phyloP scores from a whole-genome alignment of 352 stramenopile genomes.

The Plasmopara viticola region DNA sequence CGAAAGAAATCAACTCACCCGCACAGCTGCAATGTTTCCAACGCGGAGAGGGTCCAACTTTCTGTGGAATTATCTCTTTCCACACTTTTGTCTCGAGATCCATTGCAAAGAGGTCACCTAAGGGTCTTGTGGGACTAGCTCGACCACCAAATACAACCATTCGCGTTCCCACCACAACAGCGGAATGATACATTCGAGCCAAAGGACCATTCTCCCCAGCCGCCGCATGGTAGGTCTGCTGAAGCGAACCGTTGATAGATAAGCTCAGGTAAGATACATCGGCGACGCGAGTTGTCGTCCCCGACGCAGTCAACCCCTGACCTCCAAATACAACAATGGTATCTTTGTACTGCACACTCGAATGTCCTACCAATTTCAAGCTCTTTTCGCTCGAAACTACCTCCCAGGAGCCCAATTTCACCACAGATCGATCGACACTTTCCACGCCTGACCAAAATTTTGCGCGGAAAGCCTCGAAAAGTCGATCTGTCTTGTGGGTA shows the following conservation, averaged over 20 bases:
- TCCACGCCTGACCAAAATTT: conserved; percentile 28
- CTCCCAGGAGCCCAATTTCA: conserved; percentile 21
- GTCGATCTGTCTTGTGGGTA: conserved; percentile 59
- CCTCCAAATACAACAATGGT: conserved; percentile 63
- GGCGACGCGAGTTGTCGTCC: conserved; percentile 53
- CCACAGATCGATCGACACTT: conserved; percentile 1
- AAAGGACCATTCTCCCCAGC: conserved; percentile 21
- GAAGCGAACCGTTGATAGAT: conserved; percentile 20
- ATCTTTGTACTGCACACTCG: conserved; percentile 38
- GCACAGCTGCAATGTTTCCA: conserved; percentile 70
- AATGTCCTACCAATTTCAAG: conserved; percentile 62
- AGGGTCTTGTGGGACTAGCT: conserved; percentile 53
- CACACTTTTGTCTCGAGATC: conserved; percentile 43
- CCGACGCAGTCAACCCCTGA: conserved; percentile 45
- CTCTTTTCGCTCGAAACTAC: conserved; percentile 16
- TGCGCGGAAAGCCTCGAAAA: conserved; percentile 50
- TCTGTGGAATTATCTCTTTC: conserved; percentile 26
- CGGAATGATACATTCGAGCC: conserved; percentile 72
- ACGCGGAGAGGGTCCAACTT: conserved; percentile 35
- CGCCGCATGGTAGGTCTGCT: conserved; percentile 21
- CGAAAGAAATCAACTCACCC: conserved; percentile 26
- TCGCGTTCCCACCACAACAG: conserved; percentile 34
- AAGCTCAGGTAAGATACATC: conserved; percentile 37
- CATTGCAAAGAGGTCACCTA: conserved; percentile 60
- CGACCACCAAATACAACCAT: conserved; percentile 84